phyloP scores from a whole-genome alignment of 169 alveolate genomes.

The Plasmodium yoelii region DNA sequence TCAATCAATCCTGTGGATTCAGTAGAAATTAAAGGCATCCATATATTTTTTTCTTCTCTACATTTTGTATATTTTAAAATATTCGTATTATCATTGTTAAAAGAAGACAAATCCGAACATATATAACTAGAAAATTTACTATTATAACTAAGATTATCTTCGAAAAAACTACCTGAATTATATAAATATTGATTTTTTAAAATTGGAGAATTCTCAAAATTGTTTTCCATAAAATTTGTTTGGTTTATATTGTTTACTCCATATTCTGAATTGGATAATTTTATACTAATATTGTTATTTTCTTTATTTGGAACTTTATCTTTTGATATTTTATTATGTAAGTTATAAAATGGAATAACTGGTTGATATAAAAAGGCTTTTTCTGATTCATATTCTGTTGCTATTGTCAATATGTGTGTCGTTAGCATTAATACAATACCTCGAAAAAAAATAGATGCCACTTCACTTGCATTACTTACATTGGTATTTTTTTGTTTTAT shows the following conservation, averaged over 20 bases:
- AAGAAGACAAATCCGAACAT: background rate
- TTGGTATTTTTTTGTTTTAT: conserved; percentile 62
- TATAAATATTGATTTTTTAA: conserved; percentile 7
- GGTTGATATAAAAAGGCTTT: conserved; percentile 72
- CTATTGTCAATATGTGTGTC: conserved; percentile 58
- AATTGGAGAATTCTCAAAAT: conserved; percentile 21
- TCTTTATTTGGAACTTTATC: conserved; percentile 19
- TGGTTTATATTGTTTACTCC: background rate
- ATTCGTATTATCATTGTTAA: conserved; percentile 26
- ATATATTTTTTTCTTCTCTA: conserved; percentile 14
- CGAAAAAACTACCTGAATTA: conserved; percentile 13
- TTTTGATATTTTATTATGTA: conserved; percentile 42
- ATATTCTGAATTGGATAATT: conserved; percentile 4
- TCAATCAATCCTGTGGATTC: conserved; percentile 30
- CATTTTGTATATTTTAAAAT: conserved; percentile 5
- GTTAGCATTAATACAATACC: conserved; percentile 76
- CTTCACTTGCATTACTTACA: conserved; percentile 74
- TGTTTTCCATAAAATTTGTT: background rate
- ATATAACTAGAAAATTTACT: conserved; percentile 26
- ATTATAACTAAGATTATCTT: conserved; percentile 42
- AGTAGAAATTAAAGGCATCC: conserved; percentile 54
- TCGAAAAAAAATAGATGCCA: conserved; percentile 73
- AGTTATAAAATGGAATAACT: conserved; percentile 70
- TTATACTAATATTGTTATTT: background rate
- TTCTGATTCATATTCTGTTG: conserved; percentile 58